A percentile compares a stretch with the other conserved stretches of the same genome.
These are phyloP conservation scores for Aureobasidium mangrovei DNA, from an alignment of 2,329 filamentous ascomycete species.

Conservation along the genomic window DNA sequence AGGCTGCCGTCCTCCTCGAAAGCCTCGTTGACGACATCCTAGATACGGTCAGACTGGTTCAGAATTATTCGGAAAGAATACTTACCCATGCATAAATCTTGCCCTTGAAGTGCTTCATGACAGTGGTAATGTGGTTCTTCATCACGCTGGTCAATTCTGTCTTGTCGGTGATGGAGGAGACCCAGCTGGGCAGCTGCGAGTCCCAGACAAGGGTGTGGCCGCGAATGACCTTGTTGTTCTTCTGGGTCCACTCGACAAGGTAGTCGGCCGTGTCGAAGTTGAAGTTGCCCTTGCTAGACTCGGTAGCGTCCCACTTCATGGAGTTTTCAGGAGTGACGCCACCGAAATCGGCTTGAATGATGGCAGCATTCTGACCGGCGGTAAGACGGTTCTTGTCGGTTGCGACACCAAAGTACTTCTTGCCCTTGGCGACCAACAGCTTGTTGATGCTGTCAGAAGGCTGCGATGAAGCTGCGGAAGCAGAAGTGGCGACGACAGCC, in stretches of 20 bases:
- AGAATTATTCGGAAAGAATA: not conserved
- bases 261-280: conserved; percentile 50
- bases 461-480: conserved; percentile 8
- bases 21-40: conserved; percentile 16
- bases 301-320: conserved; percentile 58
- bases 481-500: conserved; percentile 5
- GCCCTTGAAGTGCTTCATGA: conserved; percentile 53
- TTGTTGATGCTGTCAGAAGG: conserved; percentile 40
- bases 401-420: conserved; percentile 55
- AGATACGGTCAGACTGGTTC: not conserved
- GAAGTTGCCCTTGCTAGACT: conserved; percentile 44
- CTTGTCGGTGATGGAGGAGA: conserved; percentile 46
- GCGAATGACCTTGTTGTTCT: conserved; percentile 51
- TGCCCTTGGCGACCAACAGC: conserved; percentile 53
- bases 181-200: conserved; percentile 45
- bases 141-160: conserved; percentile 47
- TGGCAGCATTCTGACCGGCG: conserved; percentile 42
- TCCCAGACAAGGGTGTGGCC: conserved; percentile 62
- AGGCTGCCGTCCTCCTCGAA: conserved; percentile 51
- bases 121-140: conserved; percentile 50
- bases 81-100: conserved; percentile 49
- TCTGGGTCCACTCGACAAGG: conserved; percentile 49
- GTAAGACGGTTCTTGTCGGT: conserved; percentile 47
- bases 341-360: conserved; percentile 55
- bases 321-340: conserved; percentile 60